Evolutionary conservation across 2,329 filamentous ascomycete genomes (phyloP).

Genomic region (Cladosporium colombiae): DNA sequence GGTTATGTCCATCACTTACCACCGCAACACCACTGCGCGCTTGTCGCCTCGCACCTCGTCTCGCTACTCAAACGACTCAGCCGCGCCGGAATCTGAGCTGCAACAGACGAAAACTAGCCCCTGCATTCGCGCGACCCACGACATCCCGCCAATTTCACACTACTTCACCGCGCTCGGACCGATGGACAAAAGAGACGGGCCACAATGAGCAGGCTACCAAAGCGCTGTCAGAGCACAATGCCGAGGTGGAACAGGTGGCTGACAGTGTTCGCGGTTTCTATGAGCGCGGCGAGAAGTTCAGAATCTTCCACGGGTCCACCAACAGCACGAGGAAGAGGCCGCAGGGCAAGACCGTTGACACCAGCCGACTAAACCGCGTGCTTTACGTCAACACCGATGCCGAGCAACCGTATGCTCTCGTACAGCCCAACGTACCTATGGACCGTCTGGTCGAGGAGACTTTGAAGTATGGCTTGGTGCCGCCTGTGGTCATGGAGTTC

Average conservation of each 20-base stretch:
- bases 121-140: neutral
- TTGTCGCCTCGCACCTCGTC: neutral
- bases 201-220: constrained; percentile 41
- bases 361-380: constrained; percentile 51
- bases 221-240: constrained; percentile 14
- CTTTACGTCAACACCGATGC: constrained; percentile 49
- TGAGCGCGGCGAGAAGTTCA: constrained; percentile 59
- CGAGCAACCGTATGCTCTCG: constrained; percentile 47
- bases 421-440: constrained; percentile 72
- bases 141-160: neutral
- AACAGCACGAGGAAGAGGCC: constrained; percentile 64
- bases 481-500: constrained; percentile 70
- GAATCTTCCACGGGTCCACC: constrained; percentile 76
- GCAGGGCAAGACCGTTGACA: constrained; percentile 42
- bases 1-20: neutral
- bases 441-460: constrained; percentile 62
- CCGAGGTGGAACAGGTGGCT: constrained; percentile 48
- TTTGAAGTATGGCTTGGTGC: constrained; percentile 57
- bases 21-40: neutral
- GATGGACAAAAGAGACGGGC: neutral
- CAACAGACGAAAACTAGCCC: neutral
- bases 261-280: constrained; percentile 52
- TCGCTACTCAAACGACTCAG: neutral
- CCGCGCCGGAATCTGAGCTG: neutral
- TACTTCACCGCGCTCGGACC: neutral